Base-by-base conservation (phyloP, 2,329 filamentous ascomycete species). In the Cladophialophora bantiana region DNA sequence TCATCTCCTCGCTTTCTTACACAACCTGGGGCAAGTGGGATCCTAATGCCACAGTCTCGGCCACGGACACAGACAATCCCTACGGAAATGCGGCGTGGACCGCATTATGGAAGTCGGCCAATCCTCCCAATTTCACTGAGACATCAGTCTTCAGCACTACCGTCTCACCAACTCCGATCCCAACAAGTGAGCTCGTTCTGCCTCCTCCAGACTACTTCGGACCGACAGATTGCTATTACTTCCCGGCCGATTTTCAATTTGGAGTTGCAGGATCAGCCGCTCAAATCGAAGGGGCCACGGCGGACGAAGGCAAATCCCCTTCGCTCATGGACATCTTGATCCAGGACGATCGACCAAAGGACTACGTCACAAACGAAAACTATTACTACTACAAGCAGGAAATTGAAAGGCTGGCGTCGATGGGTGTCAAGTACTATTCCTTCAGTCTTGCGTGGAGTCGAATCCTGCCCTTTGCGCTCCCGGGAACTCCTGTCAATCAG, bases 111-210 rank as follows among this genome's bases (percentile, higher is more conserved):
- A 48, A 70, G 32, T 52, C 67, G 7, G 76, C 75, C 6, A 72
- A 74, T 48, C 66, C 77, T 2, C 68, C 73, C 6, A 76, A 78
- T 50, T 78, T 77, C 55, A 77, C 76, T 1, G 69, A 76, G 15
- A 74, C 75, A n/a, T 74, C 75, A 1, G 68, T 82, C n/a, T 81
- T 81, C 62, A 71, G 61, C 58, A 71, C 85, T 0, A 88, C 86
- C 0, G 85, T 86, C 1, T 79, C 77, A 3, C 84, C 86, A 0
- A 88, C 85, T 0, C 80, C 85, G 0, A 75, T 89, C 1, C 83
- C 85, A 0, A 84, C 79, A 0, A 83, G 77, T 61, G 84, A 88
- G 64, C 78, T 89, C 1, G 77, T 88, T 5, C 78, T 86, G 0
- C 86, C 86, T 0, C 86, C 86, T 0, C 73, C 77, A 1, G 81